A percentile compares a stretch with the other conserved stretches of the same genome.
Evolutionary conservation across 371 early-diverging fungal genomes (phyloP).

Genomic region (Apophysomyces ossiformis): DNA sequence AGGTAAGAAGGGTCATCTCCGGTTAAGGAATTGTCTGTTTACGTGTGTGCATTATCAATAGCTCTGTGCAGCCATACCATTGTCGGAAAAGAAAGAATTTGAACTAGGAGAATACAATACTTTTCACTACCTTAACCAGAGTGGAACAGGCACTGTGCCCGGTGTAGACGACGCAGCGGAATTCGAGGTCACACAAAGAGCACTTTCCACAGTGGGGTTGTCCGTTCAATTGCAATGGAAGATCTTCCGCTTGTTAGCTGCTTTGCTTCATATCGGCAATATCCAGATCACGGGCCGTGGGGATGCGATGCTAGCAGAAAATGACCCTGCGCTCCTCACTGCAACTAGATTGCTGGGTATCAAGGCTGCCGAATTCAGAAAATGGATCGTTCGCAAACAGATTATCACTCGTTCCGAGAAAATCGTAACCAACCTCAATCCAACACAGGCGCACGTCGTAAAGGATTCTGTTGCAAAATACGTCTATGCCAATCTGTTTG

Average conservation of each 20-base stretch:
- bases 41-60: slow-evolving; percentile 23
- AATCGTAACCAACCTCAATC: slow-evolving; percentile 80
- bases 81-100: slow-evolving; percentile 81
- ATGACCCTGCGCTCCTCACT: slow-evolving; percentile 70
- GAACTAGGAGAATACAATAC: slow-evolving; percentile 72
- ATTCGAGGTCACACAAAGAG: slow-evolving; percentile 86
- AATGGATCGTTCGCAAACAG: slow-evolving; percentile 92
- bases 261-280: slow-evolving; percentile 91
- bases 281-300: slow-evolving; percentile 79
- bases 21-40: not conserved
- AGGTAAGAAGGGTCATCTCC: slow-evolving; percentile 37
- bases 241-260: slow-evolving; percentile 87
- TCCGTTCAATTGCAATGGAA: slow-evolving; percentile 85
- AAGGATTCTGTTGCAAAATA: slow-evolving; percentile 95
- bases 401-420: slow-evolving; percentile 88
- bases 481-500: slow-evolving; percentile 91
- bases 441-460: slow-evolving; percentile 77
- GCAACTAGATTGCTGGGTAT: slow-evolving; percentile 78
- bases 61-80: slow-evolving; percentile 88
- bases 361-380: slow-evolving; percentile 75
- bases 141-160: slow-evolving; percentile 75
- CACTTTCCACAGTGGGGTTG: slow-evolving; percentile 88
- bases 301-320: slow-evolving; percentile 74
- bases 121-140: slow-evolving; percentile 89
- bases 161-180: slow-evolving; percentile 93